Base-by-base conservation (phyloP, 2,329 filamentous ascomycete genomes). In the Rhinocladiella mackenziei region DNA sequence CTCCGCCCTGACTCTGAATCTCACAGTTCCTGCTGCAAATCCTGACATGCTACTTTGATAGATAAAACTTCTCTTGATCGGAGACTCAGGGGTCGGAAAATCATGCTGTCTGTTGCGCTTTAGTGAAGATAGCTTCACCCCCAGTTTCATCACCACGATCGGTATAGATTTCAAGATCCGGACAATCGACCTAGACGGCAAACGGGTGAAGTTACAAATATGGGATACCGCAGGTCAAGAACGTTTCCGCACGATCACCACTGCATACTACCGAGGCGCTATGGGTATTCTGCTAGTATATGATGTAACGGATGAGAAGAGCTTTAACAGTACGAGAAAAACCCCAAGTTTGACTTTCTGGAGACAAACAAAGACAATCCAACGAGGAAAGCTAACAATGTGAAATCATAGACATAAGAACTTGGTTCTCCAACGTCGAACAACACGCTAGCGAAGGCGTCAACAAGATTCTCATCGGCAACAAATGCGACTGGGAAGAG, bases 401-500 rank as follows among this genome's bases (percentile, higher is more conserved):
- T 10, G 17, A 7, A 9, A 9, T 13, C 8, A 19, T 63, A 97
- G 92, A 98, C 72, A 98, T 98, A 68, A 85, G 89, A 63, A 97
- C 92, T 57, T 98, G 92, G 92, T 98, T 98, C 73, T 89, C 89
- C 64, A 97, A 98, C 71, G 89, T 96, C 59, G 89, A 96, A 68
- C 89, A 95, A 69, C 89, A 98, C 72, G 92, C 92, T 47, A 95
- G 88, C 60, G 92, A 97, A 72, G 92, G 92, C 61, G 92, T 98
- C 64, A 96, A 97, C 81, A 98, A 97, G 77, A 97, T 98, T 64
- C 80, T 98, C 56, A 96, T 98, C 58, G 92, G 92, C 66, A 98
- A 98, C 79, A 98, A 98, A 74, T 98, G 92, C 73, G 92, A 98
- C 71, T 97, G 92, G 92, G 92, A 97, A 70, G 92, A 98, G 73